Evolutionary conservation across 768 basidiomycete genomes (phyloP).

Genomic region (Russula griseocarnosa): DNA sequence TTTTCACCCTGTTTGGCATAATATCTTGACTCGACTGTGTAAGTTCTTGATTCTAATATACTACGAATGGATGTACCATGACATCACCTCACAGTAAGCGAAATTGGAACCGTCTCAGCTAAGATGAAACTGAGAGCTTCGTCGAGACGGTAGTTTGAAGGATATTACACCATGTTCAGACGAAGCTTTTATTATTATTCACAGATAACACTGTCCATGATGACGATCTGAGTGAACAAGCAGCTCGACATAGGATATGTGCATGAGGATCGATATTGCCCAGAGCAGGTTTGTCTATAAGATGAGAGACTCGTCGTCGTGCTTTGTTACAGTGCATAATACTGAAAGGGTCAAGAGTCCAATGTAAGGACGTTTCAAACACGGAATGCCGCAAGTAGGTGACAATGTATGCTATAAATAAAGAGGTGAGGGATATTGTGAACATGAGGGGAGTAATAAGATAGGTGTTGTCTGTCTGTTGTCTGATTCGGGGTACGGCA

Average conservation of each 20-base stretch:
- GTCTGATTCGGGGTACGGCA: not conserved
- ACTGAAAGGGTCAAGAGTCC: not conserved
- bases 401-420: conserved; percentile 7
- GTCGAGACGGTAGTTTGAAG: too few relatives aligned
- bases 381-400: not conserved
- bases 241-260: not conserved
- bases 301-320: not conserved
- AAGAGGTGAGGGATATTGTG: conserved; percentile 2
- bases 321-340: conserved; percentile 3
- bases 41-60: not conserved
- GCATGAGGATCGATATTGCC: not conserved
- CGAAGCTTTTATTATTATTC: not conserved
- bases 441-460: conserved; percentile 22
- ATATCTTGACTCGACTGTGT: not conserved
- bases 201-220: not conserved
- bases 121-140: too few relatives aligned
- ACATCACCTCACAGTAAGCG: not conserved
- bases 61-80: not conserved
- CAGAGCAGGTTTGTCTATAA: not conserved
- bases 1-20: not conserved
- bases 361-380: conserved; percentile 1
- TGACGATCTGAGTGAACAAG: not conserved
- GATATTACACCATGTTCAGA: not conserved
- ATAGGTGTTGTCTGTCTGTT: conserved; percentile 12
- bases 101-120: not conserved